These are phyloP conservation scores for Solanum neorickii DNA, from an alignment of 257 asterid species.

Conservation along the genomic window DNA sequence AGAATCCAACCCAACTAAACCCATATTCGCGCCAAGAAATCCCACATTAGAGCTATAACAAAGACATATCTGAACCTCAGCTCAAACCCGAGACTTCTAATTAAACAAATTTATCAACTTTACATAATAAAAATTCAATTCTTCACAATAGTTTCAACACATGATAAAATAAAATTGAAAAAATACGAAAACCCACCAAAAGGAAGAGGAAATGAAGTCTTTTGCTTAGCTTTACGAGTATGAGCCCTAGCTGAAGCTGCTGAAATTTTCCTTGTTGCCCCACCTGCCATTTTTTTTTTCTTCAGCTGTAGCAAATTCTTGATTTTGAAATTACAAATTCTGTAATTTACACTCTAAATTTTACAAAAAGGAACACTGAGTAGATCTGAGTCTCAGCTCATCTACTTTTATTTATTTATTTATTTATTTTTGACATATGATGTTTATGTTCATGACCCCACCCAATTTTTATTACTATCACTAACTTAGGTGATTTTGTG, in stretches of 20 bases:
- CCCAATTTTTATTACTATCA: not conserved
- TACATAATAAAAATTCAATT: not conserved
- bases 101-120: no score
- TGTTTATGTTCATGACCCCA: no score
- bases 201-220: slow-evolving; percentile 17
- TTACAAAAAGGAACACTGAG: not conserved
- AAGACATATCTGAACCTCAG: not conserved
- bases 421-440: not conserved
- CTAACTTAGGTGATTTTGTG: not conserved
- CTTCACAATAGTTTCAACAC: not conserved
- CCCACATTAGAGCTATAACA: not conserved
- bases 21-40: not conserved
- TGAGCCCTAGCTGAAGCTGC: slow-evolving; percentile 96
- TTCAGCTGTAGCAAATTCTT: not conserved
- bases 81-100: not conserved
- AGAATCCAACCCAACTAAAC: not conserved
- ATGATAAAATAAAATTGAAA: not conserved
- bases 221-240: slow-evolving; percentile 49
- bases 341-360: not conserved
- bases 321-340: not conserved
- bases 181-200: slow-evolving; percentile 25
- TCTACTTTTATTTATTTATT: not conserved
- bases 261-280: slow-evolving; percentile 36
- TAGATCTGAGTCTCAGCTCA: not conserved
- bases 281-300: not conserved